Conservation (phyloP, 2,329 filamentous ascomycete genomes). For the Fusarium dlaminii region DNA sequence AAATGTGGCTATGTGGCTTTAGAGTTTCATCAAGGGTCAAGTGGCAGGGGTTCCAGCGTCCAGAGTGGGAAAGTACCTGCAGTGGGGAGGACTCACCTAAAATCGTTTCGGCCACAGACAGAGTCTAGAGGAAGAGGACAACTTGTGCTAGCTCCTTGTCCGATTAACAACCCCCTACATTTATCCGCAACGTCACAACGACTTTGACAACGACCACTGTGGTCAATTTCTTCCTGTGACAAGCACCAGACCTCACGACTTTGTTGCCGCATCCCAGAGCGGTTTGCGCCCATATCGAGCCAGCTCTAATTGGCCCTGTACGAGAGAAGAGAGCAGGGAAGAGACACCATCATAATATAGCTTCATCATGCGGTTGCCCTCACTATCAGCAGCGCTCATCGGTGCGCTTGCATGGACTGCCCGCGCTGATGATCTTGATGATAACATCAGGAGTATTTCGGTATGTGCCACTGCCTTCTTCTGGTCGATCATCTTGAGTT, state of each 20-base stretch:
- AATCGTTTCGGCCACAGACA: slow-evolving; percentile 27
- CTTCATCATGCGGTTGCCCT: slow-evolving; percentile 58
- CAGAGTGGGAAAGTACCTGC: slow-evolving; percentile 23
- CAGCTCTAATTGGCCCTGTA: slow-evolving; percentile 32
- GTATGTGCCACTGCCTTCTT: slow-evolving; percentile 46
- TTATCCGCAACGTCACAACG: slow-evolving; percentile 39
- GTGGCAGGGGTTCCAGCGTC: slow-evolving; percentile 4
- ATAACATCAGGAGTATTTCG: slow-evolving; percentile 63
- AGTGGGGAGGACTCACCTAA: slow-evolving; percentile 41
- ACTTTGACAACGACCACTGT: slow-evolving; percentile 33
- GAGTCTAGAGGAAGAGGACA: slow-evolving; percentile 39
- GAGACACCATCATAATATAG: slow-evolving; percentile 12
- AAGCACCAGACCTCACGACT: slow-evolving; percentile 5
- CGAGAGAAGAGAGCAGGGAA: slow-evolving; percentile 15
- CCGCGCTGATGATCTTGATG: slow-evolving; percentile 58
- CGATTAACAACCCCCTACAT: slow-evolving; percentile 36
- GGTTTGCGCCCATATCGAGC: slow-evolving; percentile 32
- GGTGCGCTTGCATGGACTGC: slow-evolving; percentile 61
- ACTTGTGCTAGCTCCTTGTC: slow-evolving; percentile 44
- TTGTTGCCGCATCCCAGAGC: slow-evolving; percentile 31
- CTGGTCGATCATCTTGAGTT: neutral
- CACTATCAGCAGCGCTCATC: slow-evolving; percentile 59
- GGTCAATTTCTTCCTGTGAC: slow-evolving; percentile 25
- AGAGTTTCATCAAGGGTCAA: slow-evolving; percentile 11
- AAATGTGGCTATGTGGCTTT: slow-evolving; percentile 20